A percentile compares a stretch with the other conserved stretches of the same genome.
Conservation (phyloP, 2,329 filamentous ascomycete genomes). For the Aspergillus latus region DNA sequence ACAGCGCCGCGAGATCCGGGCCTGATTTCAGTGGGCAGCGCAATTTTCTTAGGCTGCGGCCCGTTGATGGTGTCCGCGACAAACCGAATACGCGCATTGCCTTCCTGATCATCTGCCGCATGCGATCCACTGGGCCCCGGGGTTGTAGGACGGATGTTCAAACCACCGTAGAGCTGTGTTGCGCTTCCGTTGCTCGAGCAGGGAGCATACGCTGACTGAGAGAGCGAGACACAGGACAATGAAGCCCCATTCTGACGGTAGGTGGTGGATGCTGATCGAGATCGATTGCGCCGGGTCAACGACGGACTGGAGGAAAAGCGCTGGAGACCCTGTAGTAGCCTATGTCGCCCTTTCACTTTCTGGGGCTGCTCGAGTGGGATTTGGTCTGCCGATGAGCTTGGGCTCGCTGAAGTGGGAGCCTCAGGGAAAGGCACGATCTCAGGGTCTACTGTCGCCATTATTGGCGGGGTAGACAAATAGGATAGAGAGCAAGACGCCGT, state of each 20-base stretch:
- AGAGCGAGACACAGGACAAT: slow-evolving; percentile 64
- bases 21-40: slow-evolving; percentile 64
- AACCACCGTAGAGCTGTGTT: slow-evolving; percentile 57
- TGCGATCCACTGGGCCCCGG: slow-evolving; percentile 45
- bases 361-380: slow-evolving; percentile 45
- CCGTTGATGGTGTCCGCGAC: slow-evolving; percentile 49
- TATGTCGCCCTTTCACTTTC: slow-evolving; percentile 68
- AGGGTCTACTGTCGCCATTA: slow-evolving; percentile 33
- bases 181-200: slow-evolving; percentile 57
- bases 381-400: slow-evolving; percentile 34
- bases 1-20: slow-evolving; percentile 46
- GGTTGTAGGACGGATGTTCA: slow-evolving; percentile 58
- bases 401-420: slow-evolving; percentile 34
- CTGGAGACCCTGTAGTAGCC: slow-evolving; percentile 71
- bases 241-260: slow-evolving; percentile 63
- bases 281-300: slow-evolving; percentile 62
- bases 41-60: slow-evolving; percentile 51
- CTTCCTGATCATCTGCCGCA: slow-evolving; percentile 49
- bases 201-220: slow-evolving; percentile 53
- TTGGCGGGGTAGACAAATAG: slow-evolving; percentile 5
- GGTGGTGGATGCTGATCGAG: slow-evolving; percentile 65
- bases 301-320: slow-evolving; percentile 80
- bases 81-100: slow-evolving; percentile 56
- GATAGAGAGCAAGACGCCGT: neutral
- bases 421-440: slow-evolving; percentile 34